A percentile compares a stretch with the other conserved stretches of the same genome.
Evolutionary conservation across 345 rosid genomes (phyloP).

Genomic region (Lumnitzera littorea): DNA sequence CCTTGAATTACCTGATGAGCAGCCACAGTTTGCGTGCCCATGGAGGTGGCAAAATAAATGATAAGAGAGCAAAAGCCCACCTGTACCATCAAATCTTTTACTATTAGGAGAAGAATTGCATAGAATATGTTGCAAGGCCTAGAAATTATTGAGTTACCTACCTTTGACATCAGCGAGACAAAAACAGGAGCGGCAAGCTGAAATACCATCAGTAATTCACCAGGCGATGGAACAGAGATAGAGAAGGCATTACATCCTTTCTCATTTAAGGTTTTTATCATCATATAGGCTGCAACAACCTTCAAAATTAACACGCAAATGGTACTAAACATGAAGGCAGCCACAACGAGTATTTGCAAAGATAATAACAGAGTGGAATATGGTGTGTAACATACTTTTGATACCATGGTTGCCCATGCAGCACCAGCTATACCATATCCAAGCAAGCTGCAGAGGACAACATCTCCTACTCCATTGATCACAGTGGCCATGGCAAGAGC

Average conservation of each 20-base stretch:
- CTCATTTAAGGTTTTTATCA: conserved; percentile 29
- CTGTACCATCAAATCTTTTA: conserved; percentile 8
- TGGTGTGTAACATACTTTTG: conserved; percentile 20
- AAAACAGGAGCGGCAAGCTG: conserved; percentile 35
- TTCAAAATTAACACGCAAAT: conserved; percentile 9
- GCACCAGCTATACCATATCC: conserved; percentile 34
- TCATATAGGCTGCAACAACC: conserved; percentile 40
- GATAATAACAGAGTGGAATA: neutral
- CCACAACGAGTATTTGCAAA: neutral
- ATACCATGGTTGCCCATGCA: conserved; percentile 46
- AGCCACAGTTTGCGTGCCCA: conserved; percentile 37
- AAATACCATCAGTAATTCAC: conserved; percentile 21
- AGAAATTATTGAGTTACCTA: conserved; percentile 5
- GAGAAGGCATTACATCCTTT: conserved; percentile 29
- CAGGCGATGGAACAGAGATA: conserved; percentile 22
- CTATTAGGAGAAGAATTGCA: neutral
- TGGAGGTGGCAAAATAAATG: conserved; percentile 32
- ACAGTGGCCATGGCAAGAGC: conserved; percentile 32
- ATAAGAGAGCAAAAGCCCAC: conserved; percentile 36
- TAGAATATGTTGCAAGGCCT: neutral
- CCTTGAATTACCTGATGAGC: conserved; percentile 37
- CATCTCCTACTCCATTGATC: conserved; percentile 34
- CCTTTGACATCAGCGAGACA: conserved; percentile 33
- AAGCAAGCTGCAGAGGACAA: conserved; percentile 28
- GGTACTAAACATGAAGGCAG: too few species aligned